Base-by-base conservation (phyloP, 2,329 filamentous ascomycete species). In the Sodiomyces alkalinus region DNA sequence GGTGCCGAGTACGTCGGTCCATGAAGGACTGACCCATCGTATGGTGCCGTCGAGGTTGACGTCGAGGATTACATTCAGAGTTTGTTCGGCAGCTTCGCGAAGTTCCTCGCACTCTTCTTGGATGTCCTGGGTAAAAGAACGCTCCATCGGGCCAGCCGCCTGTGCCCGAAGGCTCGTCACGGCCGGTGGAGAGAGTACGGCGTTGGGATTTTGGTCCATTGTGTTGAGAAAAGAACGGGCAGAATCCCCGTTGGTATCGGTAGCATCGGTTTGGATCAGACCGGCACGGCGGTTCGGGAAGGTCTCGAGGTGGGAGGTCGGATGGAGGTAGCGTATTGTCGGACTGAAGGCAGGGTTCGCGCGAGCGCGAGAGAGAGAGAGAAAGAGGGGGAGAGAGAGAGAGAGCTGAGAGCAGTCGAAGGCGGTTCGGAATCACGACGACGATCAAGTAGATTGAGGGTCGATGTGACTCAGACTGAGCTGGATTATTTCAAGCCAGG, bases 21-120 rank as follows among this genome's bases (percentile, higher is more conserved):
- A 98, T 11, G 87, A 94, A 9, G 86, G 82, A 50, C 87, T 96
- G 43, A 92, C 86, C 82, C 90, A 98, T 55, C 85, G 80, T 44
- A 98, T 79, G 35, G 74, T 79, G 39, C 83, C 83, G 47, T 94
- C 80, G 31, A 96, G 68, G 45, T 85, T 83, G 39, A 98, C 65
- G 56, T 98, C 87, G 48, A 98, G 68, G 49, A 98, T 93, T 38
- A 92, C 81, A 53, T 96, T 98, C 49, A 93, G 66, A 14, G 86
- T 94, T 58, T 94, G 83, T 56, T 96, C 87, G 28, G 87, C 90
- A 22, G 87, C 90, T 58, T 93, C 82, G 47, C 86, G 85, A 41
- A 98, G 68, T 49, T 96, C 87, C 48, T 93, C 80, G 37, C 86
- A 73, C 58, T 96, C 85, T 47, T 92, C 83, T 42, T 82, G 77